phyloP scores from a whole-genome alignment of 2,329 filamentous ascomycete genomes.

The Chrysosporium queenslandicum region DNA sequence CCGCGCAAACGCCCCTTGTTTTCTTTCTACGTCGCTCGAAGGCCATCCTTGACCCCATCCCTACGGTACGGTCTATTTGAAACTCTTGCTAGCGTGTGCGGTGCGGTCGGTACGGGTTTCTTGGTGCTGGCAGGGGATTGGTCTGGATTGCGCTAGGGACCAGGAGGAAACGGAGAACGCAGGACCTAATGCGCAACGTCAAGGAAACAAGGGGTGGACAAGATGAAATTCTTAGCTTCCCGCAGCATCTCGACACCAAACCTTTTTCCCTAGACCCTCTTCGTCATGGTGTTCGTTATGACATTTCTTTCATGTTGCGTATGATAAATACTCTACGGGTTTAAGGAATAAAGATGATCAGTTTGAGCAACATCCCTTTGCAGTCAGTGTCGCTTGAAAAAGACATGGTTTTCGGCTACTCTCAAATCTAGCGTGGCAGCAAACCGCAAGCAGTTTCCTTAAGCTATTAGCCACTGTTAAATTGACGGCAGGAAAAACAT shows the following conservation, averaged over 20 bases:
- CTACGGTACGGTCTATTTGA: not conserved
- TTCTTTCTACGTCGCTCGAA: not conserved
- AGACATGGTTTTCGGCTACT: not conserved
- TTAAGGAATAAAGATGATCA: slow-evolving; percentile 5
- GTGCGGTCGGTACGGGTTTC: not conserved
- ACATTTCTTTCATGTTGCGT: slow-evolving; percentile 7
- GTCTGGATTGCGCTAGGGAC: not conserved
- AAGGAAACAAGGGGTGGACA: slow-evolving; percentile 5
- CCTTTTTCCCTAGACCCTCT: not conserved
- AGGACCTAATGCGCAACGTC: not conserved
- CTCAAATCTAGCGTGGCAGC: not conserved
- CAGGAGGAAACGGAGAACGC: not conserved
- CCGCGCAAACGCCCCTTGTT: slow-evolving; percentile 1
- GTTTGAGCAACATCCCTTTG: not conserved
- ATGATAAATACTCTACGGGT: slow-evolving; percentile 8
- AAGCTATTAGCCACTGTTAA: not conserved
- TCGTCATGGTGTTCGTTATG: slow-evolving; percentile 1
- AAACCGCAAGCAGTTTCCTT: too few species aligned
- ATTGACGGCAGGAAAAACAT: too few species aligned
- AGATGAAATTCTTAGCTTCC: not conserved
- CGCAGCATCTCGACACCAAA: not conserved
- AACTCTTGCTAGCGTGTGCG: not conserved
- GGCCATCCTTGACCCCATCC: not conserved
- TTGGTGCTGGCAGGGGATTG: not conserved
- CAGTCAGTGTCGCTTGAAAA: not conserved